Base-by-base conservation (phyloP, 441 rosid species). In the Euphorbia celastroides region DNA sequence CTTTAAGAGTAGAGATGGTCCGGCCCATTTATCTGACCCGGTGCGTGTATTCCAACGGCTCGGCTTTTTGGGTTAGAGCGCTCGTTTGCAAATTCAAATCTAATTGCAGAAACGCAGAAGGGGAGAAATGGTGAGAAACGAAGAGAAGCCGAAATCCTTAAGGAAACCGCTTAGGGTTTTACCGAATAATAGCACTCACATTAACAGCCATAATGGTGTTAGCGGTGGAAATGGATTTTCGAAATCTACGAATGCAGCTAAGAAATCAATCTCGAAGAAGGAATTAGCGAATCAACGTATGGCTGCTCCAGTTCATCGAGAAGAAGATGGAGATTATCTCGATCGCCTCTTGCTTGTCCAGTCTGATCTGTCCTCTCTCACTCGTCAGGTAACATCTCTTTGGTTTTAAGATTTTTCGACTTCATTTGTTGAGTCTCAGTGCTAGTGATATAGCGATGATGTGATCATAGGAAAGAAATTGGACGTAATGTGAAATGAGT, bases 291-390 rank as follows among this genome's bases (percentile, higher is more conserved):
- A 46, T 7, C 51, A 57, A 26, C 20, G 34, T 7, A 38, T 20
- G 14, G 42, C 34, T 38, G 19, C 58, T 9, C 44, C 34, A 48
- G 44, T 9, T 19, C 60, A 36, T 30, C 41, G 30, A 36, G 65
- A 34, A 55, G 64, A 42, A 16, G 80, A 44, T 0, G 71, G 67
- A n/a, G 84, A 59, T 12, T 65, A 77, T 42, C 79, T 86, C 59
- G 94, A 90, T 73, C 75, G 77, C 32, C 82, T 93, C 69, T 78
- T 82, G 69, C 86, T 83, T 65, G 14, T 83, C 22, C 98, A 87
- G 25, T 86, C 96, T 70, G 83, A 90, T 76, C 75, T 88, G 26
- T 80, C 89, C 25, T 68, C 81, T 71, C 56, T 86, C 59, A 72
- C 79, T 30, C 82, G 75, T 30, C 87, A 84, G 91, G 97, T 90